Conservation (phyloP, 2,329 filamentous ascomycete genomes). For the Beauveria medogensis region DNA sequence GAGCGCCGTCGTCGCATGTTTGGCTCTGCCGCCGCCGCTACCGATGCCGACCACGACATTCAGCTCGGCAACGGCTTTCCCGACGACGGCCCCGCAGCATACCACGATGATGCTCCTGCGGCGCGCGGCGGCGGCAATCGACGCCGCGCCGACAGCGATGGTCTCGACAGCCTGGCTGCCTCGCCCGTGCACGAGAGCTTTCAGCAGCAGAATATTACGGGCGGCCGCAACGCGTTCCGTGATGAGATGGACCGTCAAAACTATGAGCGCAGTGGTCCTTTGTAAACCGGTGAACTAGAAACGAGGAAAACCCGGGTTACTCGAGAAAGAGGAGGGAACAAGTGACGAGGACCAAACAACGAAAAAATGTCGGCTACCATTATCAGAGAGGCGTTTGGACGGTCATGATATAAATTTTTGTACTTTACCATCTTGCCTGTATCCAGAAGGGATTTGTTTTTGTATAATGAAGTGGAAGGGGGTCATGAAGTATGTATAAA, state of each 20-base stretch:
- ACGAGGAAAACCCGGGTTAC: background rate
- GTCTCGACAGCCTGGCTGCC: conserved; percentile 39
- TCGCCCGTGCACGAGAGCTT: conserved; percentile 37
- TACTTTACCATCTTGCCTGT: background rate
- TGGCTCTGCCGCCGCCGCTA: conserved; percentile 23
- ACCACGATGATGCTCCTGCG: conserved; percentile 30
- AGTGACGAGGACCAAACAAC: background rate
- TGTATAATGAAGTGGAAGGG: background rate
- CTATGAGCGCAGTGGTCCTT: conserved; percentile 23
- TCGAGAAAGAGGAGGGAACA: background rate
- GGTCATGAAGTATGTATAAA: background rate
- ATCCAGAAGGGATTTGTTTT: background rate
- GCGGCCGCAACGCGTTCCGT: conserved; percentile 36
- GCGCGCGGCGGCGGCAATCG: background rate
- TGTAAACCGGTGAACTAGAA: background rate
- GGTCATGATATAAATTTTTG: conserved; percentile 2
- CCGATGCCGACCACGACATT: conserved; percentile 29
- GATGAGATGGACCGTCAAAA: conserved; percentile 43
- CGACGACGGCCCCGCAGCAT: conserved; percentile 20
- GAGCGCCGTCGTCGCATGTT: conserved; percentile 30
- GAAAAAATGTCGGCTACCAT: background rate
- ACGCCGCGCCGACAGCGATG: conserved; percentile 35
- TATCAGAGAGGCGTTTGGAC: conserved; percentile 1
- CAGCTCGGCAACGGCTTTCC: conserved; percentile 29
- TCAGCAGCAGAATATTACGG: conserved; percentile 27